phyloP scores from a whole-genome alignment of 2,329 filamentous ascomycete genomes.

The Xylogone sp. region DNA sequence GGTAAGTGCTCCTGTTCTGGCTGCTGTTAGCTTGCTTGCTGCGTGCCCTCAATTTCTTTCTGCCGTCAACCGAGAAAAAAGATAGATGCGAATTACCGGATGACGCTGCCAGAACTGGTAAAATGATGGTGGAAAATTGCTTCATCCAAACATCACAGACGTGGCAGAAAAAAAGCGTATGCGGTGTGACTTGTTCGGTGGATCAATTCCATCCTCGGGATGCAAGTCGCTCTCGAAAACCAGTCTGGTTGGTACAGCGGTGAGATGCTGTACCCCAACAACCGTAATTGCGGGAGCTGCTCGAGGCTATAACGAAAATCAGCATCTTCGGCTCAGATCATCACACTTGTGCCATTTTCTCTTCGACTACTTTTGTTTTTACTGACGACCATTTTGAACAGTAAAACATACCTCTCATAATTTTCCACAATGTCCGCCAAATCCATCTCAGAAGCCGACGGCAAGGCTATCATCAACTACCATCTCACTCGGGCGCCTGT shows the following conservation, averaged over 20 bases:
- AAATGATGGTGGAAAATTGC: no score
- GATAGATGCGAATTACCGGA: background rate
- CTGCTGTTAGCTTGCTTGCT: no score
- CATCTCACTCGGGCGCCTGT: constrained; percentile 95
- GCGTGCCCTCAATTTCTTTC: no score
- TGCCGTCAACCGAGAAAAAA: no score
- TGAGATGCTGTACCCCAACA: background rate
- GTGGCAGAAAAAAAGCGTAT: background rate
- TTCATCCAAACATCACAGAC: background rate
- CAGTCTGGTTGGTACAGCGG: background rate
- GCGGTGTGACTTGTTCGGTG: background rate
- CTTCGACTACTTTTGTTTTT: constrained; percentile 3
- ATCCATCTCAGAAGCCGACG: constrained; percentile 97
- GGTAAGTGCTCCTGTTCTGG: no score
- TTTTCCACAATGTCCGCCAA: constrained; percentile 78
- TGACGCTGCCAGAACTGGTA: background rate
- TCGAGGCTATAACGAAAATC: background rate
- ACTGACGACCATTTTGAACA: constrained; percentile 14
- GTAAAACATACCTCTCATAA: constrained; percentile 20
- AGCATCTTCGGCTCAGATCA: background rate
- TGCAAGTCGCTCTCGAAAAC: background rate
- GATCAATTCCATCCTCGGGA: background rate
- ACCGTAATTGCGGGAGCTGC: background rate
- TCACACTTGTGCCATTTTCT: background rate
- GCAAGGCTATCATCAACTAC: constrained; percentile 99